Percentiles rank a stretch among this genome's conserved stretches.
These are phyloP conservation scores for Nyssa sinensis DNA, from an alignment of 148 eudicot genomes.

Conservation along the genomic window DNA sequence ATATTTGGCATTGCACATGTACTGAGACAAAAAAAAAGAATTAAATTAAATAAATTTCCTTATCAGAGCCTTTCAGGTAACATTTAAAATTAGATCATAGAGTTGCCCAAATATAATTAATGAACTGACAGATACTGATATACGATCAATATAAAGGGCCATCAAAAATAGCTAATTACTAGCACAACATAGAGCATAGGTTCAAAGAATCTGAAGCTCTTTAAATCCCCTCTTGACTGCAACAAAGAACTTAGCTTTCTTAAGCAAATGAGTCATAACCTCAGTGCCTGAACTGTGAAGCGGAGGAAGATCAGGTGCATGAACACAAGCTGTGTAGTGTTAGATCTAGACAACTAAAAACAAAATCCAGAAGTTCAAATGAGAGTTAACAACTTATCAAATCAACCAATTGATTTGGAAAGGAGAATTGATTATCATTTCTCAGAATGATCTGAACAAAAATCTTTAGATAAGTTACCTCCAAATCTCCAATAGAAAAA, in stretches of 20 bases:
- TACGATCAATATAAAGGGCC: not conserved
- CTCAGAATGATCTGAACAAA: not conserved
- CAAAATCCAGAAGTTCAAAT: not conserved
- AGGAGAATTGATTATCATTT: not conserved
- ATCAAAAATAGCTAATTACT: not conserved
- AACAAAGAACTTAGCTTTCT: not conserved
- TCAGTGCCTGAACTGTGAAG: not conserved
- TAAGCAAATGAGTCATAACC: not conserved
- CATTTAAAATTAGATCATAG: not conserved
- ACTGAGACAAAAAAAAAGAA: not conserved
- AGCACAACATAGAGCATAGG: not conserved
- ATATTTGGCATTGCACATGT: not conserved
- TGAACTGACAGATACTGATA: no score
- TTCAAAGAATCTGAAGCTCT: not conserved
- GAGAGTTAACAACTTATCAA: not conserved
- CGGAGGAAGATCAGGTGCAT: not conserved
- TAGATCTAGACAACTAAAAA: not conserved
- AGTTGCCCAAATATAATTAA: no score
- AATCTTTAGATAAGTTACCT: slow-evolving; percentile 35
- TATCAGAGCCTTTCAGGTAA: not conserved
- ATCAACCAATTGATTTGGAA: not conserved
- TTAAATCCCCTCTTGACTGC: not conserved
- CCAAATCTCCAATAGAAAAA: slow-evolving; percentile 12
- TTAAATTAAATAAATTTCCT: not conserved
- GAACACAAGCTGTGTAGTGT: not conserved